Evolutionary conservation across 805 yeast species (phyloP).

Genomic region (Lipomyces spencermartinsiae): DNA sequence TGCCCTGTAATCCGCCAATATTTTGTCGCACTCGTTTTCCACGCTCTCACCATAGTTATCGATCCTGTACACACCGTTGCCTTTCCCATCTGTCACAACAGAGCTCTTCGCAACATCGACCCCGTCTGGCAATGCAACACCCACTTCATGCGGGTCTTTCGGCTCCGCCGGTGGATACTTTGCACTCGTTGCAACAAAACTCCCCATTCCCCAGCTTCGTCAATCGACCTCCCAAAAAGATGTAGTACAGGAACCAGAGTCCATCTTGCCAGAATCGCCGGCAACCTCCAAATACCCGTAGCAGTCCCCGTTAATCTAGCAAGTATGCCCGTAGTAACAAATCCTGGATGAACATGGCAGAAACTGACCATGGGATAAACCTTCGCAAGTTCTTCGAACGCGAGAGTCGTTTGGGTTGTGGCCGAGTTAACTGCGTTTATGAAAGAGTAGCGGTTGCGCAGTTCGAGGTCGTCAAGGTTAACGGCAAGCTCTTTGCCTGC

Average conservation of each 20-base stretch:
- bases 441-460: not conserved
- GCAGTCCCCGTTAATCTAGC: not conserved
- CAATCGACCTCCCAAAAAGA: not conserved
- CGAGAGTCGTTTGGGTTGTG: conserved; percentile 3
- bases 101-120: conserved; percentile 1
- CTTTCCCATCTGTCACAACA: not conserved
- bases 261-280: conserved; percentile 5
- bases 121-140: conserved; percentile 3
- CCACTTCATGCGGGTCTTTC: not conserved
- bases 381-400: conserved; percentile 5
- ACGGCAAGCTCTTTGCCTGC: not conserved
- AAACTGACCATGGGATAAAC: not conserved
- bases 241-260: conserved; percentile 2
- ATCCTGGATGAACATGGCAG: conserved; percentile 1
- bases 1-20: not conserved
- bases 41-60: not conserved
- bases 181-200: conserved; percentile 9
- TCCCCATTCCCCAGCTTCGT: conserved; percentile 4
- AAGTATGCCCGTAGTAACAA: not conserved
- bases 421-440: not conserved
- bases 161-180: conserved; percentile 2
- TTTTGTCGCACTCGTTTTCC: not conserved
- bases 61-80: not conserved
- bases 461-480: conserved; percentile 4
- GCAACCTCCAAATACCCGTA: not conserved